phyloP scores from a whole-genome alignment of 306 rosid genomes.

The Quillaja saponaria region DNA sequence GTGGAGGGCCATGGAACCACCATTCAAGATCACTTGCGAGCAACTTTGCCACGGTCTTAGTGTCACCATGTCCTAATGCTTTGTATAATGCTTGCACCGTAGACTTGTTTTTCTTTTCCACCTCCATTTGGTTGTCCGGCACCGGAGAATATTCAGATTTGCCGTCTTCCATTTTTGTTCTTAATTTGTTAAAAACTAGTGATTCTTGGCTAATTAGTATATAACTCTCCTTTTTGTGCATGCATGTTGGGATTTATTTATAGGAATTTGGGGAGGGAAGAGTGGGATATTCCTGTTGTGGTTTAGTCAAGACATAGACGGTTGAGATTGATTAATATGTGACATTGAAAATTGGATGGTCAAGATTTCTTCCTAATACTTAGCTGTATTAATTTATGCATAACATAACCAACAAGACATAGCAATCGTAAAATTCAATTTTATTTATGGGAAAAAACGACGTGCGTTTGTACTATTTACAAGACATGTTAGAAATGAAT shows the following conservation, averaged over 20 bases:
- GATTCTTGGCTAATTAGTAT: not conserved
- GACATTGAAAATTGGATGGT: conserved; percentile 32
- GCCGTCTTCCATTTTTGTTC: not conserved
- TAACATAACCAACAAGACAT: not conserved
- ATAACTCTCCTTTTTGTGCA: not conserved
- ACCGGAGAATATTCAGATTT: not conserved
- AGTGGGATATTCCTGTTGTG: not conserved
- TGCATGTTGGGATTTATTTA: conserved; percentile 33
- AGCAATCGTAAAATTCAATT: not conserved
- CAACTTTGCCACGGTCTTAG: conserved; percentile 43
- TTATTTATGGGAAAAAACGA: not conserved
- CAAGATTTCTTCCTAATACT: conserved; percentile 19
- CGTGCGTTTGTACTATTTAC: not conserved
- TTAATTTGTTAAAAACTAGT: not conserved
- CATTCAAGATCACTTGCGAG: conserved; percentile 76
- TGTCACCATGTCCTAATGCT: conserved; percentile 50
- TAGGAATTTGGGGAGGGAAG: conserved; percentile 29
- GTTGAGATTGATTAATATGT: conserved; percentile 33
- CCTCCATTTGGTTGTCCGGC: not conserved
- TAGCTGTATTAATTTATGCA: conserved; percentile 1
- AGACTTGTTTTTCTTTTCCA: conserved; percentile 49
- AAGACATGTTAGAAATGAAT: too few relatives aligned
- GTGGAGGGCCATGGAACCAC: conserved; percentile 98
- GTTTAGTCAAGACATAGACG: conserved; percentile 26
- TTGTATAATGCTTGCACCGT: conserved; percentile 59